These are phyloP conservation scores for Kalmusia sp. DNA, from an alignment of 2,329 filamentous ascomycete species.

Conservation along the genomic window DNA sequence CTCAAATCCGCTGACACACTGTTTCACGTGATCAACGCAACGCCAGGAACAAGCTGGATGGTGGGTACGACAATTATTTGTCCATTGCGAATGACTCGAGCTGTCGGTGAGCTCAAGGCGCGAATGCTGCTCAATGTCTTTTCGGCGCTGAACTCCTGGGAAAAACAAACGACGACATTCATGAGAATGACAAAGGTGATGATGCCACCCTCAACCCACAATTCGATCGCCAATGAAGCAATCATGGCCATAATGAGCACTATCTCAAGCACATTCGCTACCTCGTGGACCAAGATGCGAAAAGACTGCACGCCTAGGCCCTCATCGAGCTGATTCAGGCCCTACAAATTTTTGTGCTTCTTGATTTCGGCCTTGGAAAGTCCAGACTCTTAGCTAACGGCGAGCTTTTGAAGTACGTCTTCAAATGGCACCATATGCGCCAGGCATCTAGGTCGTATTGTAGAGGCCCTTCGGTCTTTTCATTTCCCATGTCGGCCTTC, in stretches of 20 bases:
- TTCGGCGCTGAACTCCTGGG: slow-evolving; percentile 55
- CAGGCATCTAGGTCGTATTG: slow-evolving; percentile 45
- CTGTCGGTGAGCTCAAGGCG: slow-evolving; percentile 54
- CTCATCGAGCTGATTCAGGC: slow-evolving; percentile 75
- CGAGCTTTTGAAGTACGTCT: slow-evolving; percentile 62
- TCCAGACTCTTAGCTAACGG: slow-evolving; percentile 71
- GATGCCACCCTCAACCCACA: slow-evolving; percentile 57
- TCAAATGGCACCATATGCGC: slow-evolving; percentile 67
- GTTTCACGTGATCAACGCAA: slow-evolving; percentile 68
- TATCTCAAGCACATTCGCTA: slow-evolving; percentile 81
- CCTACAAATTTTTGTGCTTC: slow-evolving; percentile 54
- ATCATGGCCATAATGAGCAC: slow-evolving; percentile 55
- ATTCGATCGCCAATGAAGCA: slow-evolving; percentile 53
- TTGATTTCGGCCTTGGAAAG: slow-evolving; percentile 67
- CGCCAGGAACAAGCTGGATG: slow-evolving; percentile 69
- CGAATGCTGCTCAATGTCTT: slow-evolving; percentile 57
- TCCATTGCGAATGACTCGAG: slow-evolving; percentile 59
- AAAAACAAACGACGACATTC: slow-evolving; percentile 55
- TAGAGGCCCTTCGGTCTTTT: not conserved
- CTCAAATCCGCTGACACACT: slow-evolving; percentile 73
- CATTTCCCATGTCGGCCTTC: slow-evolving; percentile 3
- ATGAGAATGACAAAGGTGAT: slow-evolving; percentile 54
- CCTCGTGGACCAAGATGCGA: slow-evolving; percentile 75
- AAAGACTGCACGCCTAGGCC: slow-evolving; percentile 73
- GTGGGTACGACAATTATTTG: slow-evolving; percentile 59